Base-by-base conservation (phyloP, 1,284 basidiomycete genomes). In the Leccinum subfulvum region DNA sequence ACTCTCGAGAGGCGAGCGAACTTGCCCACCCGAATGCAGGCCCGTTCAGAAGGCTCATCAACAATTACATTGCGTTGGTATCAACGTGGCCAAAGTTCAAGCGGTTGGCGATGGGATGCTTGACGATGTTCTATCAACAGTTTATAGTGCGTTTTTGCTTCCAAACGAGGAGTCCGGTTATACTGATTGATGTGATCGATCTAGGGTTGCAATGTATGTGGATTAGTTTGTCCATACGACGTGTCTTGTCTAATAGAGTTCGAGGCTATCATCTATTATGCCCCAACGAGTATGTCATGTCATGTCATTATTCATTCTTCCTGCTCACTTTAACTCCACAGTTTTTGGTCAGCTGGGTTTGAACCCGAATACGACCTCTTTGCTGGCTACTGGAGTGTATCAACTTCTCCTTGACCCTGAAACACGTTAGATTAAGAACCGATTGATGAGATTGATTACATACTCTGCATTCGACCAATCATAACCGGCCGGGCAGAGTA, bases 111-210 rank as follows among this genome's bases (percentile, higher is more conserved):
- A 61, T 77, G 7, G 75, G 75, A 2, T 73, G 67, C 58, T 62
- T 77, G 63, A 73, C 72, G 23, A 74, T 76, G 75, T 73, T 72
- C 58, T 74, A 73, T 55, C 73, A 75, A 30, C 73, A 75, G 39
- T 77, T 75, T 58, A 70, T 76, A 35, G 73, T 76, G 35, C 56
- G 70, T 65, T 16, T 23, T 26, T 56, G 16, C 26, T 62, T 58
- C 5, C 30, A 44, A 57, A n/a, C 30, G 10, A 30, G 16, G 14
- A 16, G 9, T 9, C 18, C 2, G 56, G 16, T 33, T 56, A 61
- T 28, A 28, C 52, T 65, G 28, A 70, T 30, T 18, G 9, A 10
- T 2, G 16, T 2, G 44, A 53, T 60, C 33, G 5, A 59, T 64
- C 35, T 60, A 74, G 73, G 73, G 74, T 23, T 64, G 61, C 18